phyloP scores from a whole-genome alignment of 352 stramenopile genomes.

The Blastocystis sp. region DNA sequence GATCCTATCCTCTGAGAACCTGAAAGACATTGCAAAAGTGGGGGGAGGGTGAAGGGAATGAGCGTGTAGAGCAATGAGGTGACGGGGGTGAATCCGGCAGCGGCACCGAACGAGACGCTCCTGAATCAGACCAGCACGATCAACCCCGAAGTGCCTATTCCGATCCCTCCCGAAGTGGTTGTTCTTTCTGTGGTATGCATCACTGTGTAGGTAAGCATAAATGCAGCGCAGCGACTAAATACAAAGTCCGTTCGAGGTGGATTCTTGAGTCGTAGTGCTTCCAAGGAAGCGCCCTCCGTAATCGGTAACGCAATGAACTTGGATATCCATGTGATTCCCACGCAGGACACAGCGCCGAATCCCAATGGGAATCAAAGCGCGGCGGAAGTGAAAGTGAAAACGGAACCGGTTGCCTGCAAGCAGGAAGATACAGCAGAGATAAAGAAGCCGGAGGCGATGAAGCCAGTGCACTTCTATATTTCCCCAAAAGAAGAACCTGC shows the following conservation, averaged over 20 bases:
- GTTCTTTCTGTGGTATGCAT: not conserved
- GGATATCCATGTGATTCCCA: too few relatives aligned
- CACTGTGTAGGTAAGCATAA: not conserved
- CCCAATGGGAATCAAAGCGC: too few relatives aligned
- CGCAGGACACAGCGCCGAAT: too few relatives aligned
- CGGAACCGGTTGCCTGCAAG: too few relatives aligned
- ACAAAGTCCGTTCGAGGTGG: not conserved
- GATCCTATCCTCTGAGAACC: conserved; percentile 58
- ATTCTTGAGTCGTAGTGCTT: not conserved
- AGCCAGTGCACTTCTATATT: not conserved
- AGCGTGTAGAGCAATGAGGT: not conserved
- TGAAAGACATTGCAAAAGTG: not conserved
- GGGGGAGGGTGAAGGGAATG: not conserved
- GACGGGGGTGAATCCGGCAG: not conserved
- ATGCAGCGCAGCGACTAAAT: not conserved
- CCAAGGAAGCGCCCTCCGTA: not conserved
- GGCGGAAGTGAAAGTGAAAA: too few relatives aligned
- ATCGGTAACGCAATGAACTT: too few relatives aligned
- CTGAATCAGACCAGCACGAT: not conserved
- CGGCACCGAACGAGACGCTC: not conserved
- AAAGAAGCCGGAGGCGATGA: not conserved
- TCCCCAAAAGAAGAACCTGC: not conserved
- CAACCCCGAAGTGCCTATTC: not conserved
- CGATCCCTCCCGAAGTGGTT: not conserved
- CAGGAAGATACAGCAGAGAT: too few relatives aligned